Evolutionary conservation across 768 basidiomycete species (phyloP).

Genomic region (Tulasnella sp.): DNA sequence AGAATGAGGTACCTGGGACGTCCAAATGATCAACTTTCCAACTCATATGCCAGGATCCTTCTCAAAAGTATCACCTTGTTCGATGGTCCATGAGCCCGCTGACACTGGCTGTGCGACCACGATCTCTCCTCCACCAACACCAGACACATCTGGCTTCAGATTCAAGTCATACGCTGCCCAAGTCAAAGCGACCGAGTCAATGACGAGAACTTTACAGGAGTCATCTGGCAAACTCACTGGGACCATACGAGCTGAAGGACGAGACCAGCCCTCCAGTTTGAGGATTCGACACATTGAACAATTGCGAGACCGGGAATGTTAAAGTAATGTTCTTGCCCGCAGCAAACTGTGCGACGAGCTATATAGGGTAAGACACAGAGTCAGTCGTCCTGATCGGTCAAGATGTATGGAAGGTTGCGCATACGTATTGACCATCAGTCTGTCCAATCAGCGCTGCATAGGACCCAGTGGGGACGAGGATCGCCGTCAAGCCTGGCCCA

Average conservation of each 20-base stretch:
- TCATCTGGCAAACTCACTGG: too few relatives aligned
- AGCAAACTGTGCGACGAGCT: slow-evolving; percentile 13
- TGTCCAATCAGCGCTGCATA: slow-evolving; percentile 10
- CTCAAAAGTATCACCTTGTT: not conserved
- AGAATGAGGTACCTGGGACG: slow-evolving; percentile 19
- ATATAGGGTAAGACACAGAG: not conserved
- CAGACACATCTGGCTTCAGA: slow-evolving; percentile 25
- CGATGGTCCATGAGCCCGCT: slow-evolving; percentile 10
- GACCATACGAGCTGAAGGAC: slow-evolving; percentile 26
- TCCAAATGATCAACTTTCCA: too few relatives aligned
- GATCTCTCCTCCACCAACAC: slow-evolving; percentile 23
- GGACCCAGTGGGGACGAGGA: not conserved
- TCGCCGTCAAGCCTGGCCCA: not conserved
- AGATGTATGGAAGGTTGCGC: not conserved
- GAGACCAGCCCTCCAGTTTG: slow-evolving; percentile 25
- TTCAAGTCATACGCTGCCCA: slow-evolving; percentile 26
- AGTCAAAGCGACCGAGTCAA: too few relatives aligned
- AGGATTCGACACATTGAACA: slow-evolving; percentile 23
- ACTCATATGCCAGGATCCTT: not conserved
- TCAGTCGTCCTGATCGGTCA: not conserved
- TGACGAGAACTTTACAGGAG: too few relatives aligned
- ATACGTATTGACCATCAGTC: slow-evolving; percentile 12
- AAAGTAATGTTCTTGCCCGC: slow-evolving; percentile 1
- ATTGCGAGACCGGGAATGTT: slow-evolving; percentile 9
- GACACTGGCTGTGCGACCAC: slow-evolving; percentile 19